Conservation (phyloP, 371 early-diverging fungal species). For the Rhizopus stolonifer region DNA sequence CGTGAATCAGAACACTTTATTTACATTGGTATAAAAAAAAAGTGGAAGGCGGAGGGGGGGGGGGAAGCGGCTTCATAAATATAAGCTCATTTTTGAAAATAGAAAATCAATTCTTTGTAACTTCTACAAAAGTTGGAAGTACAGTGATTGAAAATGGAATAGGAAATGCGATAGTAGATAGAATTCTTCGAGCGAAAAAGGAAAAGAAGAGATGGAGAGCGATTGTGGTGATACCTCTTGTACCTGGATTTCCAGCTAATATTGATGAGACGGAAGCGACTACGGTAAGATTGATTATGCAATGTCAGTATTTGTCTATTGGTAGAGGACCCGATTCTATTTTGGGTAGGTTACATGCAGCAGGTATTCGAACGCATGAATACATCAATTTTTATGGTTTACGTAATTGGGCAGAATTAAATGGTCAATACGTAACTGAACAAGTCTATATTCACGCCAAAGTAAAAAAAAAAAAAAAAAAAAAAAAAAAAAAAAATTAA, state of each 20-base stretch:
- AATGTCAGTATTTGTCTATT: conserved; percentile 77
- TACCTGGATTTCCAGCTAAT: conserved; percentile 85
- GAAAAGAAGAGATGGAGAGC: conserved; percentile 68
- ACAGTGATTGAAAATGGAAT: conserved; percentile 69
- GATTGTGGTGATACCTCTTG: conserved; percentile 80
- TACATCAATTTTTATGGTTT: conserved; percentile 71
- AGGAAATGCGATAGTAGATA: conserved; percentile 71
- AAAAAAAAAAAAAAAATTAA: background rate
- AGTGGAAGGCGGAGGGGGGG: conserved; percentile 41
- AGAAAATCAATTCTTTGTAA: conserved; percentile 83
- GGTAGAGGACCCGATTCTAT: conserved; percentile 72
- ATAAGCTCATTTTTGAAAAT: background rate
- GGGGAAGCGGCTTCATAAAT: too few species aligned
- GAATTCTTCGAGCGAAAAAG: conserved; percentile 72
- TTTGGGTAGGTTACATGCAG: conserved; percentile 50
- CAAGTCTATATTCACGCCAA: conserved; percentile 91
- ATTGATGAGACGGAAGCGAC: conserved; percentile 69
- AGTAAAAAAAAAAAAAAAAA: conserved; percentile 29
- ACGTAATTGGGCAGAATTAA: conserved; percentile 54
- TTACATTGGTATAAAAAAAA: conserved; percentile 72
- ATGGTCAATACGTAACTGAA: conserved; percentile 66
- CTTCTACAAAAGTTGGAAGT: conserved; percentile 27
- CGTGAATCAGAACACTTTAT: conserved; percentile 74
- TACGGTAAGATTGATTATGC: conserved; percentile 72
- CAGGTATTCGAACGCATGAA: conserved; percentile 58